Conservation (phyloP, 1,284 basidiomycete species). For the Puccinia hordei region DNA sequence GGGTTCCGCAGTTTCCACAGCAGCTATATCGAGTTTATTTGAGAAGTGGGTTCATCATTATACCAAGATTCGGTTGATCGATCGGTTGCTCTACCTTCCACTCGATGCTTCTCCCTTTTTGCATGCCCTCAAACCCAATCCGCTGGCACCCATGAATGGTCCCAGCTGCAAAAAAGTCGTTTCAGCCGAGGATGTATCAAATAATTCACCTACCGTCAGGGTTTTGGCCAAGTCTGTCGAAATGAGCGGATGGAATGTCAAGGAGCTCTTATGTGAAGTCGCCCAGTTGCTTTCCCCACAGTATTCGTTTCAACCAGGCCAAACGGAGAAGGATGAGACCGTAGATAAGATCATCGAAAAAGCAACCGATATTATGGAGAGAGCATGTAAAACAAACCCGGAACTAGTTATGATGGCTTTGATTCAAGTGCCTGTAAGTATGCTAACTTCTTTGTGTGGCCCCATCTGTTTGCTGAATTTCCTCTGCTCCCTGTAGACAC, state of each 20-base stretch:
- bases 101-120: constrained; percentile 49
- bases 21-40: constrained; percentile 47
- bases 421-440: constrained; percentile 69
- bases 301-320: constrained; percentile 19
- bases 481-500: constrained; percentile 63
- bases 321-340: constrained; percentile 32
- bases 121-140: constrained; percentile 48
- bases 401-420: constrained; percentile 93
- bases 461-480: constrained; percentile 19
- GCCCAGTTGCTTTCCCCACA: constrained; percentile 26
- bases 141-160: constrained; percentile 43
- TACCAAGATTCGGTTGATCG: constrained; percentile 43
- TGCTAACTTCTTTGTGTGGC: not conserved
- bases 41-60: constrained; percentile 34
- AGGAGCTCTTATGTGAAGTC: constrained; percentile 44
- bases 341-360: constrained; percentile 33
- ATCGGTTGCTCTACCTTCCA: constrained; percentile 45
- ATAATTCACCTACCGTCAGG: constrained; percentile 32
- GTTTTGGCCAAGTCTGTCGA: constrained; percentile 47
- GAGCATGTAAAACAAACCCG: constrained; percentile 72
- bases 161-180: constrained; percentile 44
- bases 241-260: constrained; percentile 51
- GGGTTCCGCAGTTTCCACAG: constrained; percentile 6
- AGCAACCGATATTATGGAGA: constrained; percentile 42
- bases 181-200: constrained; percentile 32